These are phyloP conservation scores for Aeschynomene evenia DNA, from an alignment of 306 rosid species.

Conservation along the genomic window DNA sequence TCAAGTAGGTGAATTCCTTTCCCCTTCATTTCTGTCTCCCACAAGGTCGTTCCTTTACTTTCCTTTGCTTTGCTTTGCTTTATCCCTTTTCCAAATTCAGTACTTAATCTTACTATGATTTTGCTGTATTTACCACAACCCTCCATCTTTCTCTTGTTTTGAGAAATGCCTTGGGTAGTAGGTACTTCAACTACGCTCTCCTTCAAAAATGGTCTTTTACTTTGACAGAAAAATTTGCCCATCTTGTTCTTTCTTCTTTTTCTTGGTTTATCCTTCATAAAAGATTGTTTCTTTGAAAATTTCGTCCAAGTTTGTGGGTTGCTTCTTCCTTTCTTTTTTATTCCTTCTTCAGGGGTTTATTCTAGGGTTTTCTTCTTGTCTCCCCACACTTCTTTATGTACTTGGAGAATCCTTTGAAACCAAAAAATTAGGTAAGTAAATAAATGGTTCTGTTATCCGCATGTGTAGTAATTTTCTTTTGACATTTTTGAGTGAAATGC, in stretches of 20 bases:
- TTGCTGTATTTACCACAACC: no score
- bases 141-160: neutral
- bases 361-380: slow-evolving; percentile 35
- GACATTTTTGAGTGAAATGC: neutral
- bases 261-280: neutral
- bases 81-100: neutral
- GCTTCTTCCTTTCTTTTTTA: neutral
- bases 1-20: slow-evolving; percentile 29
- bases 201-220: neutral
- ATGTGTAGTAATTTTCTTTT: neutral
- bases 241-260: slow-evolving; percentile 12
- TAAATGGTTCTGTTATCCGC: neutral
- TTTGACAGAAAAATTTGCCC: slow-evolving; percentile 12
- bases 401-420: neutral
- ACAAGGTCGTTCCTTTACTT: no score
- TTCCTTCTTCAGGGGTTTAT: slow-evolving; percentile 1
- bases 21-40: neutral
- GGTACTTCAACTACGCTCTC: neutral
- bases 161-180: neutral
- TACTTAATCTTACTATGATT: neutral
- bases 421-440: neutral
- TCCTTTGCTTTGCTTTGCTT: neutral
- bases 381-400: neutral
- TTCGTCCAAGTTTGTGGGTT: neutral
- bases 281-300: neutral